Evolutionary conservation across 176 grass and related monocot genomes (phyloP).

Genomic region (Musa acuminata): DNA sequence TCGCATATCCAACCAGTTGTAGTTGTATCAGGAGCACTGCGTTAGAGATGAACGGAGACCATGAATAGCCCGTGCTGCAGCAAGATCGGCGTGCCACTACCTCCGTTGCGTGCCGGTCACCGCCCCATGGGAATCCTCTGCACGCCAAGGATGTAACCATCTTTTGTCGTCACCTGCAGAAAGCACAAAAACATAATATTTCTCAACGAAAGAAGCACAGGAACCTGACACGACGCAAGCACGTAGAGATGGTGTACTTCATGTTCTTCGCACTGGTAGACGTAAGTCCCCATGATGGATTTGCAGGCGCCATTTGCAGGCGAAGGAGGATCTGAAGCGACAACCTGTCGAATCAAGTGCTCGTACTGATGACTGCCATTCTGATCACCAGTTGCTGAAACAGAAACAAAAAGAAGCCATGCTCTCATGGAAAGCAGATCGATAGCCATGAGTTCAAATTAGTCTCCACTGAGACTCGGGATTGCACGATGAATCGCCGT

Average conservation of each 20-base stretch:
- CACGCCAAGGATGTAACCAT: conserved; percentile 60
- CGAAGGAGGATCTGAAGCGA: not conserved
- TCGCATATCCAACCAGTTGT: not conserved
- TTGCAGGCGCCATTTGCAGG: conserved; percentile 32
- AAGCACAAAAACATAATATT: not conserved
- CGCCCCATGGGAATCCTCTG: conserved; percentile 39
- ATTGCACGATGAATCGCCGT: too few relatives aligned
- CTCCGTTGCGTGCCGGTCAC: not conserved
- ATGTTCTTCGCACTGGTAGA: conserved; percentile 52
- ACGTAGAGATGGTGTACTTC: conserved; percentile 12
- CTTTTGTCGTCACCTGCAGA: conserved; percentile 40
- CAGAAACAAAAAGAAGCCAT: not conserved
- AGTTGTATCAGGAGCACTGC: too few relatives aligned
- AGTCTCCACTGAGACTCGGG: too few relatives aligned
- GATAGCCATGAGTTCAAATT: too few relatives aligned
- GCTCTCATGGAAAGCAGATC: not conserved
- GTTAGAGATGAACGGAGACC: conserved; percentile 29
- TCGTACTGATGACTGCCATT: not conserved
- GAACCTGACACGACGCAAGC: not conserved
- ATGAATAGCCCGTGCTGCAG: conserved; percentile 47
- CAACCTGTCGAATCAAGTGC: not conserved
- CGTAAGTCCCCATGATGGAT: conserved; percentile 29
- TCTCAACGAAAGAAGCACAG: not conserved
- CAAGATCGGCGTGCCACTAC: conserved; percentile 29
- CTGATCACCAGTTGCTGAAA: not conserved